Evolutionary conservation across 257 asterid species (phyloP).

Genomic region (Oldenlandia corymbosa): DNA sequence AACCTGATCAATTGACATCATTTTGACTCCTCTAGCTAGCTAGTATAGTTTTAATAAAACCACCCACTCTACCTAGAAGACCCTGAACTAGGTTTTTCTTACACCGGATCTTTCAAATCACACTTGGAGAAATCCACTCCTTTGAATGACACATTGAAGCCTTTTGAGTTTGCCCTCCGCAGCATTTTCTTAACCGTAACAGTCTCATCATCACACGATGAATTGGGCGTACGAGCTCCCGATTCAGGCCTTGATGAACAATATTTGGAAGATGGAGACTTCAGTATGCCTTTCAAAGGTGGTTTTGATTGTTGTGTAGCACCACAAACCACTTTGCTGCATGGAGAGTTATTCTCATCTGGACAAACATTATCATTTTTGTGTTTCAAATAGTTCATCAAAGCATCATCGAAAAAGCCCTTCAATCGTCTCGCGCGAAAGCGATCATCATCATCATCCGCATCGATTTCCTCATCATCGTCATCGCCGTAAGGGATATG

Average conservation of each 20-base stretch:
- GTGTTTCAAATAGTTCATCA: background rate
- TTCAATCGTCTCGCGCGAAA: constrained; percentile 1
- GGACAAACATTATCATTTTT: constrained; percentile 8
- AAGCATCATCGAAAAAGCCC: constrained; percentile 19
- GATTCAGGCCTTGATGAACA: constrained; percentile 5
- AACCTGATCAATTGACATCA: too few relatives aligned
- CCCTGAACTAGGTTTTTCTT: too few relatives aligned
- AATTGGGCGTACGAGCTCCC: too few relatives aligned
- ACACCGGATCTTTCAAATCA: too few relatives aligned
- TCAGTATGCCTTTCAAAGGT: constrained; percentile 62
- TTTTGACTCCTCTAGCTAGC: too few relatives aligned
- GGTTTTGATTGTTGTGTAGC: too few relatives aligned
- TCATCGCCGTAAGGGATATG: background rate
- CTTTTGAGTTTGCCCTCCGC: constrained; percentile 66
- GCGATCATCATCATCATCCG: background rate
- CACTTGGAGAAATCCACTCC: too few relatives aligned
- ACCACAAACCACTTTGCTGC: too few relatives aligned
- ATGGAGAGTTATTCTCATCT: too few relatives aligned
- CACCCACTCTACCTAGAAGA: too few relatives aligned
- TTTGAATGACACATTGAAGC: constrained; percentile 58
- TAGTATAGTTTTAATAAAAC: too few relatives aligned
- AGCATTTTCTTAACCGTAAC: constrained; percentile 15
- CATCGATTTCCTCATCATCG: constrained; percentile 2
- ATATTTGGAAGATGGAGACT: constrained; percentile 32
- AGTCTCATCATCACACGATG: constrained; percentile 15